Evolutionary conservation across 805 yeast genomes (phyloP).

Genomic region (Starmerella bombi): DNA sequence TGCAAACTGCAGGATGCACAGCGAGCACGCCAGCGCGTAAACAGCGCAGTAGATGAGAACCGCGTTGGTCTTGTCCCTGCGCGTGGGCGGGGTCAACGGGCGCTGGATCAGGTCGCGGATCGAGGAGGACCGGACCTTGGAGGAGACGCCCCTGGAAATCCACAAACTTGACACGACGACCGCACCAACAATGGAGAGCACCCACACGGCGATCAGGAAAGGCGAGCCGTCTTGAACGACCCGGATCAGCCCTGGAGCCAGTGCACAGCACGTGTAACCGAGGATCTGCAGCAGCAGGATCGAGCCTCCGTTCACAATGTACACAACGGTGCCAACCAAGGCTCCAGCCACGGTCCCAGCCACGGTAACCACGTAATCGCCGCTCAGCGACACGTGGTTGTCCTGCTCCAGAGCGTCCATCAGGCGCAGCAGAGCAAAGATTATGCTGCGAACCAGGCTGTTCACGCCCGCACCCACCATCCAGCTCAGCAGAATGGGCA

Average conservation of each 20-base stretch:
- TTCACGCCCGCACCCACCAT: constrained; percentile 17
- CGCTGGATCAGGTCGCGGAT: constrained; percentile 7
- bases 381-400: constrained; percentile 6
- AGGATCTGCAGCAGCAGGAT: background rate
- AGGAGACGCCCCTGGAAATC: constrained; percentile 4
- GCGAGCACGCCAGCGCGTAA: constrained; percentile 2
- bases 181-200: background rate
- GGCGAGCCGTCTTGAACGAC: constrained; percentile 3
- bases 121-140: constrained; percentile 6
- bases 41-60: background rate
- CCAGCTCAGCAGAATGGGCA: constrained; percentile 16
- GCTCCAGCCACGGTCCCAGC: constrained; percentile 14
- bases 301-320: constrained; percentile 18
- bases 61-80: background rate
- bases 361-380: constrained; percentile 12
- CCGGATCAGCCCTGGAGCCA: constrained; percentile 4
- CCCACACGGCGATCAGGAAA: constrained; percentile 12
- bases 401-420: constrained; percentile 15
- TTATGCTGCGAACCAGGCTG: constrained; percentile 13
- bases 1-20: constrained; percentile 7
- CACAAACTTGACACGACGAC: constrained; percentile 5
- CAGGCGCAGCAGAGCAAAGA: constrained; percentile 18
- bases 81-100: background rate
- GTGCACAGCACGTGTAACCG: constrained; percentile 6
- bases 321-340: constrained; percentile 14